A percentile compares a stretch with the other conserved stretches of the same genome.
Conservation (phyloP, 495 filamentous ascomycete species). For the Mytilinidion resinicola region DNA sequence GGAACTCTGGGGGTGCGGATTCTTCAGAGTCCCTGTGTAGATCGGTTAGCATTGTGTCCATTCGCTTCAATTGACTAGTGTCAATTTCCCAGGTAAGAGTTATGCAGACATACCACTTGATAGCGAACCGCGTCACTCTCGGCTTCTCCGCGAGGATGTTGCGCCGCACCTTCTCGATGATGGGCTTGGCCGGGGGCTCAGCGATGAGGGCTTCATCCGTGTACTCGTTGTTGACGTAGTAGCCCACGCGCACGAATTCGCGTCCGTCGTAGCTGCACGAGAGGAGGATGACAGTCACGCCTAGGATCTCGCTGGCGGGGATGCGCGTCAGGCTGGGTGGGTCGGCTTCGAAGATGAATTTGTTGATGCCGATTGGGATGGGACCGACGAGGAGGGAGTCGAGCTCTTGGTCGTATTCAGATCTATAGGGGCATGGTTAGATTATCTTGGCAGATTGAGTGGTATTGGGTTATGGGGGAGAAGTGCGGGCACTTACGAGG, state of each 20-base stretch:
- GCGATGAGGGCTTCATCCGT: slow-evolving; percentile 79
- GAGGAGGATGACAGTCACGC: slow-evolving; percentile 93
- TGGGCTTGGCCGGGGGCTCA: slow-evolving; percentile 84
- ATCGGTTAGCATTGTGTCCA: not conserved
- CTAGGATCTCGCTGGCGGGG: slow-evolving; percentile 87
- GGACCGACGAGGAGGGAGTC: slow-evolving; percentile 94
- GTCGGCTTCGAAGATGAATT: slow-evolving; percentile 96
- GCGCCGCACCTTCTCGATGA: slow-evolving; percentile 82
- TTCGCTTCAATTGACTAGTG: too few species aligned
- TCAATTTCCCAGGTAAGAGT: too few species aligned
- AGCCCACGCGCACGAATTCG: slow-evolving; percentile 96
- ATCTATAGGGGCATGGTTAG: slow-evolving; percentile 45
- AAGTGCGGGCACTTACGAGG: slow-evolving; percentile 58
- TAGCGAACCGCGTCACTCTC: slow-evolving; percentile 93
- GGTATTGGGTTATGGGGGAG: slow-evolving; percentile 1
- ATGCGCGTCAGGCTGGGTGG: slow-evolving; percentile 83
- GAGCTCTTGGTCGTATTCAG: slow-evolving; percentile 96
- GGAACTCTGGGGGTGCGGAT: slow-evolving; percentile 90
- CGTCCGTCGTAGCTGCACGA: slow-evolving; percentile 93
- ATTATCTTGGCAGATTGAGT: not conserved
- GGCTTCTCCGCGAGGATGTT: slow-evolving; percentile 97
- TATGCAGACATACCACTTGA: slow-evolving; percentile 72
- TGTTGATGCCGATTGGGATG: slow-evolving; percentile 94
- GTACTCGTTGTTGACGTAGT: slow-evolving; percentile 99
- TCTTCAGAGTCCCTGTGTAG: slow-evolving; percentile 81